These are phyloP conservation scores for Kockiozyma suomiensis DNA, from an alignment of 805 yeast genomes.

Conservation along the genomic window DNA sequence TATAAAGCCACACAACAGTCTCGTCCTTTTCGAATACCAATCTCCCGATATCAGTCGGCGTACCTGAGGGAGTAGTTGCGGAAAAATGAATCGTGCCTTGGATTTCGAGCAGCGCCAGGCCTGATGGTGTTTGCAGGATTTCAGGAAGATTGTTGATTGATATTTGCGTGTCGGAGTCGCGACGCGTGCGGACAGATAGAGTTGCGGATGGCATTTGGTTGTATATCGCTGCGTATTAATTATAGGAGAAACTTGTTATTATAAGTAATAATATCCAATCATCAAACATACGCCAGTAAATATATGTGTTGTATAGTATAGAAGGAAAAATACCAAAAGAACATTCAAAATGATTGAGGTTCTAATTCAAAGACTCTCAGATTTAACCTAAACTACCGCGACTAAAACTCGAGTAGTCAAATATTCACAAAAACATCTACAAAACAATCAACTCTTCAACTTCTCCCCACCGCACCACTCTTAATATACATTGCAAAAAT, in stretches of 20 bases:
- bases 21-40: slow-evolving; percentile 19
- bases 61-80: background rate
- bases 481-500: background rate
- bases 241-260: too few species aligned
- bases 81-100: slow-evolving; percentile 34
- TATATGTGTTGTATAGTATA: too few species aligned
- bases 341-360: too few species aligned
- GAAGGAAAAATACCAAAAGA: too few species aligned
- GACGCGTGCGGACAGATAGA: slow-evolving; percentile 11
- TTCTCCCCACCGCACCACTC: background rate
- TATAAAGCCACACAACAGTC: slow-evolving; percentile 24
- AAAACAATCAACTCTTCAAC: too few species aligned
- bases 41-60: slow-evolving; percentile 25
- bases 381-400: too few species aligned
- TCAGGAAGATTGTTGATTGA: slow-evolving; percentile 9
- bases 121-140: slow-evolving; percentile 32
- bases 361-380: too few species aligned
- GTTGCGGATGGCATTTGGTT: slow-evolving; percentile 24
- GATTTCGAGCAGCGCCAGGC: slow-evolving; percentile 34
- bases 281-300: too few species aligned
- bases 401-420: too few species aligned
- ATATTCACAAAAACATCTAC: too few species aligned
- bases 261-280: too few species aligned
- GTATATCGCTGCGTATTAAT: background rate
- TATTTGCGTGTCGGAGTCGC: background rate